These are phyloP conservation scores for Benincasa hispida DNA, from an alignment of 306 rosid species.

Conservation along the genomic window DNA sequence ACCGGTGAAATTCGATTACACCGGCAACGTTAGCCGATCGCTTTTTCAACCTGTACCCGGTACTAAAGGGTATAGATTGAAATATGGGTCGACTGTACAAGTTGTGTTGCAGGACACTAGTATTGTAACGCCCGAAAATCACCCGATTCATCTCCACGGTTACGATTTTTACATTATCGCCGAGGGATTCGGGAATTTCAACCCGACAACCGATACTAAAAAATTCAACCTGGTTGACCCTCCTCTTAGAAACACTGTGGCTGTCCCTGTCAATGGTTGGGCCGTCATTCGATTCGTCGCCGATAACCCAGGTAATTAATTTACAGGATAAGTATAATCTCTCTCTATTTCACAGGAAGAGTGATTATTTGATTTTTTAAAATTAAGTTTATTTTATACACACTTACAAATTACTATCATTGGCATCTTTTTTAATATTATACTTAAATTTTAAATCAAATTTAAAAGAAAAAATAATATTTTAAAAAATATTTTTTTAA, in stretches of 20 bases:
- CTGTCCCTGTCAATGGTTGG: slow-evolving; percentile 84
- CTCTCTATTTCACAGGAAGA: too few relatives aligned
- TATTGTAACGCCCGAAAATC: slow-evolving; percentile 67
- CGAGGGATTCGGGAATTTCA: slow-evolving; percentile 77
- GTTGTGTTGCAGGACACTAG: slow-evolving; percentile 77
- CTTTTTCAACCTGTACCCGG: slow-evolving; percentile 63
- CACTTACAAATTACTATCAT: too few relatives aligned
- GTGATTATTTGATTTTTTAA: too few relatives aligned
- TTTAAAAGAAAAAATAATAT: too few relatives aligned
- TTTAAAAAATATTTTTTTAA: too few relatives aligned
- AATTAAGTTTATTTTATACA: too few relatives aligned
- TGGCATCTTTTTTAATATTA: too few relatives aligned
- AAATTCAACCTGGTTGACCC: slow-evolving; percentile 89
- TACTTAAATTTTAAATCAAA: too few relatives aligned
- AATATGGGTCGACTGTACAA: slow-evolving; percentile 67
- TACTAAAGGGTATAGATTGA: slow-evolving; percentile 47
- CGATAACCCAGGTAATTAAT: slow-evolving; percentile 68
- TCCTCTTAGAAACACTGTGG: slow-evolving; percentile 72
- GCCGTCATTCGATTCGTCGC: slow-evolving; percentile 89
- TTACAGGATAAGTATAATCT: too few relatives aligned
- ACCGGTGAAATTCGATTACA: slow-evolving; percentile 49
- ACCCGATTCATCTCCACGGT: slow-evolving; percentile 88
- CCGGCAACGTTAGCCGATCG: slow-evolving; percentile 74
- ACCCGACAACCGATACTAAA: slow-evolving; percentile 38
- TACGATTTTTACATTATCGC: slow-evolving; percentile 80